These are phyloP conservation scores for Rosellinia necatrix DNA, from an alignment of 2,329 filamentous ascomycete species.

Conservation along the genomic window DNA sequence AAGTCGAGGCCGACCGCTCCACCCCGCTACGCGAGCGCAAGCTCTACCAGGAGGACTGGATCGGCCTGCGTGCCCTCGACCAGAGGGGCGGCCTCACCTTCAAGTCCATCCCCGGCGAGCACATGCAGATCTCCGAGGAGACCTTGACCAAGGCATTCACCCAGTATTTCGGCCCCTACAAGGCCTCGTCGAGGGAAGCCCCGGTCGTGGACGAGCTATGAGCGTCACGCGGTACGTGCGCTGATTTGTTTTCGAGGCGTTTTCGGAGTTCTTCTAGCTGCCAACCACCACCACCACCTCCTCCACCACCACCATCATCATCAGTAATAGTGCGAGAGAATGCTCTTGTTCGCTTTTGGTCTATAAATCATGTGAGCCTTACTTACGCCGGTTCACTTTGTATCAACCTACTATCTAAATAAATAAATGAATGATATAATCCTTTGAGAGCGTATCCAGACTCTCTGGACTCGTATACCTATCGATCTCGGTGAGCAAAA, in stretches of 20 bases:
- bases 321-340: too few relatives aligned
- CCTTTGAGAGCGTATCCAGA: not conserved
- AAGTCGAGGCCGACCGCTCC: constrained; percentile 74
- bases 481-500: too few relatives aligned
- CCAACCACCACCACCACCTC: too few relatives aligned
- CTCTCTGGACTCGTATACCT: too few relatives aligned
- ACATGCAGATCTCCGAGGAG: constrained; percentile 79
- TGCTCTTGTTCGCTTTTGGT: too few relatives aligned
- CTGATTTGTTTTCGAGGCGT: constrained; percentile 22
- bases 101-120: constrained; percentile 71
- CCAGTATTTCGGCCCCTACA: constrained; percentile 65
- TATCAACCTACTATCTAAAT: too few relatives aligned
- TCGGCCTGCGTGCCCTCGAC: constrained; percentile 81
- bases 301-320: too few relatives aligned
- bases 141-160: constrained; percentile 68
- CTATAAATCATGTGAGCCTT: not conserved
- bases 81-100: constrained; percentile 79
- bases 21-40: constrained; percentile 69
- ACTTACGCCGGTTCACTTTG: too few relatives aligned
- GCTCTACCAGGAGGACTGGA: constrained; percentile 91
- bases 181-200: constrained; percentile 24
- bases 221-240: not conserved
- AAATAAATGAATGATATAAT: not conserved
- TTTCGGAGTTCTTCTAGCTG: constrained; percentile 8
- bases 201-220: constrained; percentile 16